Evolutionary conservation across 495 filamentous ascomycete species (phyloP), one percentile per base, ranked within the genome.

Genomic region (Penicillium pulvis): DNA sequence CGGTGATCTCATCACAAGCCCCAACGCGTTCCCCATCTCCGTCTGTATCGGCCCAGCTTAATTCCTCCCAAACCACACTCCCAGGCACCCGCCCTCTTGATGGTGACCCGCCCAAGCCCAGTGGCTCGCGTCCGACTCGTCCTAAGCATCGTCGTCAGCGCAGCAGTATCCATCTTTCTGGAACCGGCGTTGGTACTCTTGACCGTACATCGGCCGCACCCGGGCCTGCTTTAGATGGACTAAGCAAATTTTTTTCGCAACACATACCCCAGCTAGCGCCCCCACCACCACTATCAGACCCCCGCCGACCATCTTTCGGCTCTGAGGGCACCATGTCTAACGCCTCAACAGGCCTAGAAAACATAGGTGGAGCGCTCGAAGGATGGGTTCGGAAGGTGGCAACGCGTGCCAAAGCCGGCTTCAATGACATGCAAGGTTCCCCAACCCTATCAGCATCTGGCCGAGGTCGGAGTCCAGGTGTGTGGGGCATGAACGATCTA

Each of bases 331-430:
- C 70, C 45, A 53, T 63, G 3, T 76, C 79, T 55, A 74, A 69
- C 59, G 67, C 70, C 74, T 85, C 75, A 69, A 86, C 67, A 1
- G 79, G 86, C 1, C 71, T 98, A 6, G 93, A 97, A 63, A 89
- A 91, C 53, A 85, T 95, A 2, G 92, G 92, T 0, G 87, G 89
- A 12, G 89, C 87, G 12, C 83, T 98, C 30, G 93, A 97, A 71
- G 85, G 87, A 7, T 98, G 94, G 91, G 80, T 97, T 60, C 79
- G 92, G 44, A 91, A 88, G 59, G 83, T 93, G 54, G 90, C 88
- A 39, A 83, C 80, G 6, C 72, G 75, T 24, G 75, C 77, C 1
- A 80, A 76, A 48, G 61, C 68, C 17, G 68, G 72, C 16, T 59
- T 80, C 56, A 73, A 62, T 51, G 77, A 80, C 23, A 60, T 79